Conservation (phyloP, 1,284 basidiomycete genomes). For the Pascua sp. region DNA sequence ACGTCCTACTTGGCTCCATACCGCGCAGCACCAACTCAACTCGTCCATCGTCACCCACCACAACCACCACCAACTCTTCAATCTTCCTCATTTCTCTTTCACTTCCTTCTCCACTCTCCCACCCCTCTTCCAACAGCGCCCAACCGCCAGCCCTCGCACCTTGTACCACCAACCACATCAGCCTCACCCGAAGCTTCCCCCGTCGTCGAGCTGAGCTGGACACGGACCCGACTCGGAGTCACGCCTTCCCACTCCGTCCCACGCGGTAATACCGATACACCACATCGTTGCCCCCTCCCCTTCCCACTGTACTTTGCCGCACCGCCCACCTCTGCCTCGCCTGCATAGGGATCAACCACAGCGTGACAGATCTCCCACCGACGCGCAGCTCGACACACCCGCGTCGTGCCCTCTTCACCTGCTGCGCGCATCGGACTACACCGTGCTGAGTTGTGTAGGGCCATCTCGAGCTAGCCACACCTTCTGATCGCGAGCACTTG, state of each 20-base stretch:
- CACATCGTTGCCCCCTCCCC: too few relatives aligned
- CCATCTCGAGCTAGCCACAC: background rate
- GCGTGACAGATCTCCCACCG: too few relatives aligned
- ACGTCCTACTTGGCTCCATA: too few relatives aligned
- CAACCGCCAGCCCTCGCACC: background rate
- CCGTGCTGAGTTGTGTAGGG: background rate
- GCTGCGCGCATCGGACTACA: too few relatives aligned
- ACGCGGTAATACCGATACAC: too few relatives aligned
- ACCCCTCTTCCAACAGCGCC: background rate
- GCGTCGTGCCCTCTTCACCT: background rate
- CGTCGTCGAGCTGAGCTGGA: too few relatives aligned
- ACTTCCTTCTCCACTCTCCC: background rate
- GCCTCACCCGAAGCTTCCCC: background rate
- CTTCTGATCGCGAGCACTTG: background rate
- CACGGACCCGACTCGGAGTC: too few relatives aligned
- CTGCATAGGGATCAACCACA: too few relatives aligned
- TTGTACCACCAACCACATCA: background rate
- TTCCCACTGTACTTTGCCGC: too few relatives aligned
- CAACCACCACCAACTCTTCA: background rate
- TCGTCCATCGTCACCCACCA: background rate
- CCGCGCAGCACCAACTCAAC: background rate
- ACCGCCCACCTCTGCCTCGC: too few relatives aligned
- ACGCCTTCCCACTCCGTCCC: too few relatives aligned
- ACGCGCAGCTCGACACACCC: background rate
- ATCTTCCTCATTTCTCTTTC: background rate